Base-by-base conservation (phyloP, 2,329 filamentous ascomycete species). In the Fusarium verticillioides region DNA sequence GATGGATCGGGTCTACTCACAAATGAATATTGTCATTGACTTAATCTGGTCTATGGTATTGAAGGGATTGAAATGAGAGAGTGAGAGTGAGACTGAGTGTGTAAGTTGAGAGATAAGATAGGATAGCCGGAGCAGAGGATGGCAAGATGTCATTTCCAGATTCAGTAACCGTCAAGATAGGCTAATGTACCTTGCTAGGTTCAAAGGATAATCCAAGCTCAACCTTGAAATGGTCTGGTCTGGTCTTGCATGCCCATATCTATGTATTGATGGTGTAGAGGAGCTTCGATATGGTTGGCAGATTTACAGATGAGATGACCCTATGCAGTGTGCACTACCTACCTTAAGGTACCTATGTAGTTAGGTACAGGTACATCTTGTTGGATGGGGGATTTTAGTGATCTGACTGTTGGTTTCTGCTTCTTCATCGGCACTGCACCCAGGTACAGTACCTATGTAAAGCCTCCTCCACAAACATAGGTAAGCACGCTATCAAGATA, bases 401-500 rank as follows among this genome's bases (percentile, higher is more conserved):
- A 59, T 70, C 52, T 66, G 59, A 64, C 42, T 44, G 56, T 69
- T 72, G 44, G 37, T 42, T 60, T 52, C 43, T 26, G 50, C 32
- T 34, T 39, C 42, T 60, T 58, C 54, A 36, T 58, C 54, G 18
- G 54, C 23, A 49, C 39, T 28, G 23, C 42, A 50, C 32, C 36
- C 16, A 37, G 43, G 39, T 26, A 53, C 52, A 70, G 39, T 37
- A 26, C 26, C 26, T 37, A 47, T 52, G 39, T 37, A 47, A 46
- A 70, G 40, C 70, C 66, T 67, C 58, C 66, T 67, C 70, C 58
- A 49, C 42, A 52, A 69, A 50, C 30, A 60, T 57, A 26, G 26
- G 26, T 26, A 66, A 70, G 60, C 54, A 72, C 36, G 43, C 47
- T 66, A 43, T 66, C 43, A 62, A 66, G 46, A 73, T 73, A 57